These are phyloP conservation scores for Eimeria brunetti DNA, from an alignment of 169 alveolate genomes.

Conservation along the genomic window DNA sequence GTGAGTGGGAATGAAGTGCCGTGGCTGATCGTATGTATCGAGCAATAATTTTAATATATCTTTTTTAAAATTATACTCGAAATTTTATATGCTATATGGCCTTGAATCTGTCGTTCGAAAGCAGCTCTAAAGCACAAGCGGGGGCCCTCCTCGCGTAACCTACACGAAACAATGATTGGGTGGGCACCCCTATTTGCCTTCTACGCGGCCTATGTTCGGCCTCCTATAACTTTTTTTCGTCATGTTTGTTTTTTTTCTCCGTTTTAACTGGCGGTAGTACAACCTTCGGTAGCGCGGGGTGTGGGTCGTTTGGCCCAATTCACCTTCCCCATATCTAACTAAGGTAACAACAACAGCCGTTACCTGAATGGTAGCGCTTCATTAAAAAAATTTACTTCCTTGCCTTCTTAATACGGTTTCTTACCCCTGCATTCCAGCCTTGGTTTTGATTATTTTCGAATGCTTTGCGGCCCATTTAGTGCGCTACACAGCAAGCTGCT, in stretches of 20 bases:
- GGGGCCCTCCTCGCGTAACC: not conserved
- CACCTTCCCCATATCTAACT: not conserved
- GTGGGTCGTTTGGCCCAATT: not conserved
- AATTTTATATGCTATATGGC: not conserved
- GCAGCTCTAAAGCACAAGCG: not conserved
- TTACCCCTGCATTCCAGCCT: not conserved
- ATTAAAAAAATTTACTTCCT: not conserved
- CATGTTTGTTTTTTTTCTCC: not conserved
- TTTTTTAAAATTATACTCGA: not conserved
- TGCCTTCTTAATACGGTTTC: not conserved
- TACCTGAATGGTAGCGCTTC: not conserved
- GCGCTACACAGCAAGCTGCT: not conserved
- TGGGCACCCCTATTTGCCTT: not conserved
- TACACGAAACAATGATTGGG: not conserved
- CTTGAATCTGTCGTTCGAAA: not conserved
- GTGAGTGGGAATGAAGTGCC: constrained; percentile 8
- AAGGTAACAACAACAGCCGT: not conserved
- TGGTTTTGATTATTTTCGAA: not conserved
- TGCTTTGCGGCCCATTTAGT: not conserved
- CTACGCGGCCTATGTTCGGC: not conserved
- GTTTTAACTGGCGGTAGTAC: not conserved
- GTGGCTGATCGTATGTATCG: not conserved
- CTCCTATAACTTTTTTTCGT: not conserved
- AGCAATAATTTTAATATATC: not conserved
- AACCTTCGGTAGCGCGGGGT: not conserved